Evolutionary conservation across 495 filamentous ascomycete genomes (phyloP), one percentile per base, ranked within the genome.

Genomic region (Parachaetomium inaequale): DNA sequence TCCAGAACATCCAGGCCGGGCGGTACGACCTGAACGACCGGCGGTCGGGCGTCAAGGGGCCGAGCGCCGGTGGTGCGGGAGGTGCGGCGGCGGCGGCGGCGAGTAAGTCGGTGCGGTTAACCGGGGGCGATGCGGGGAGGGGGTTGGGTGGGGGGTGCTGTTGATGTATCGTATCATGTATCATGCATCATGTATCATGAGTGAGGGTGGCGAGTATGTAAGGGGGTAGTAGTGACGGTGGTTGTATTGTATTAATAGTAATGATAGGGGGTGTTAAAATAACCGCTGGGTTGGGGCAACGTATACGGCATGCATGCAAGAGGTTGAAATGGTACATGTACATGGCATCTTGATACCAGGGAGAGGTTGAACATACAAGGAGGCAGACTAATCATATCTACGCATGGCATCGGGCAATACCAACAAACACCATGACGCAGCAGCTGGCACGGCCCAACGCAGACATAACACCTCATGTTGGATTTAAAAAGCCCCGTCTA

Each of bases 21-120:
- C 90, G 84, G 68, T 97, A 97, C 74, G 92, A 97, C 75, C 78
- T 98, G 64, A 95, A 96, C 75, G 94, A 97, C 76, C 84, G 92
- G 65, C 84, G 93, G 66, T 91, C 87, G 59, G 94, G 94, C n/a
- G 94, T 98, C 40, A 97, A 96, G 74, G 78, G 76, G 2, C 78
- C 74, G 1, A 74, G 66, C 4, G 70, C 70, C 3, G 64, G 47
- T 1, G 36, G 36, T 15, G 36, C 36, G 12, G 36, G n/a, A n/a
- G n/a, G 36, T 2, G 5, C 32, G 36, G 45, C 25, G 36, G 26
- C n/a, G 52, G 50, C 42, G 17, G 36, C 21, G 11, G 85, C 84
- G 34, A 83, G 84, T 17, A 74, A 74, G 52, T 72, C 72, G 46
- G 74, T 81, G 4, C 76, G 70, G 60, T 64, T 83, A 45, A 63